These are phyloP conservation scores for Centrapalus pauciflorus DNA, from an alignment of 129 eudicot species.

Conservation along the genomic window DNA sequence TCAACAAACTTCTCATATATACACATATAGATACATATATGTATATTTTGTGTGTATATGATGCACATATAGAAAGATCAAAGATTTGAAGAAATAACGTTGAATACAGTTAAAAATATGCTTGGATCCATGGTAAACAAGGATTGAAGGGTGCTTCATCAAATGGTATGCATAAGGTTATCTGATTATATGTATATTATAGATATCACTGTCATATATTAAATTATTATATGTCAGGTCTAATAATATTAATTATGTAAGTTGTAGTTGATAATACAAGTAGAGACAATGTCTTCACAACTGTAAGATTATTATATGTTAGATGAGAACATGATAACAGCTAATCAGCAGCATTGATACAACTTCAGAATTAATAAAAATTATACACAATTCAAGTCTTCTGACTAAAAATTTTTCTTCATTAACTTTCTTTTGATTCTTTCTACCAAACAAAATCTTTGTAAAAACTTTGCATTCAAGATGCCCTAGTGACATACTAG, in stretches of 20 bases:
- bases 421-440: no score
- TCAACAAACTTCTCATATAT: neutral
- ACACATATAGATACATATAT: neutral
- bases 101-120: neutral
- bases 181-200: neutral
- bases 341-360: no score
- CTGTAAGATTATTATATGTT: neutral
- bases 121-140: neutral
- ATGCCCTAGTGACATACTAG: no score
- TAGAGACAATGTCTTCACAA: neutral
- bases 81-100: neutral
- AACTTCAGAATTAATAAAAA: no score
- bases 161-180: slow-evolving; percentile 5
- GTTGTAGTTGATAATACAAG: neutral
- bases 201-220: neutral
- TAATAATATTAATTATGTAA: neutral
- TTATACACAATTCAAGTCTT: no score
- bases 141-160: neutral
- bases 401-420: no score
- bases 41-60: neutral
- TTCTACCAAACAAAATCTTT: no score
- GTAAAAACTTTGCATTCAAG: no score
- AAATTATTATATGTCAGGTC: neutral
- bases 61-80: no score
- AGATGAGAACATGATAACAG: no score